Base-by-base conservation (phyloP, 108 stramenopile species). In the Cyclotella cryptica region DNA sequence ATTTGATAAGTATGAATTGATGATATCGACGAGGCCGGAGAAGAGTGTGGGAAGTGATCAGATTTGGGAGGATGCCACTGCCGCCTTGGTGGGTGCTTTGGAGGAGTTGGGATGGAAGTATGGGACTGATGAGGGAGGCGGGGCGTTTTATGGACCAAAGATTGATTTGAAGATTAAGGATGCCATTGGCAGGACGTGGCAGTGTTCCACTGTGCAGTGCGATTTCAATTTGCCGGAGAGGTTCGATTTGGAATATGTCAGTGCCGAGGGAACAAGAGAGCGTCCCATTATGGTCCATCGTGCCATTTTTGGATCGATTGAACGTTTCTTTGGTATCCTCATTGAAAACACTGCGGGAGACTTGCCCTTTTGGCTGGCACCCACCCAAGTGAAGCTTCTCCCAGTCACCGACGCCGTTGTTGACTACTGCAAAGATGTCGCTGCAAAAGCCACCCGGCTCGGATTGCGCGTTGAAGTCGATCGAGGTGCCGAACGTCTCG, bases 61-160 rank as follows among this genome's bases (percentile, higher is more conserved):
- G 41, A 98, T 98, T 72, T 98, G 98, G 98, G 90, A 91, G 28
- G 89, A 84, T 45, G 97, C 97, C 30, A 98, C 97, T 14, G 62
- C 24, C 24, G 97, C 95, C 17, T 79, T 96, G 46, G 78, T 87
- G 70, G 95, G 95, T 17, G 97, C 97, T 15, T 84, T 98, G 49
- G 85, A 96, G 54, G 80, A 82, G 61, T 96, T 98, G 74, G 96
- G 95, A 13, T 98, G 98, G 98, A 81, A 86, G 13, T 98, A 97
- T 67, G 86, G 86, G 28, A 81, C 97, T 28, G 97, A 98, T 80
- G 98, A 98, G 80, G 98, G 97, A 19, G 98, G 97, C 22, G 98
- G 98, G 77, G 98, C 98, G 17, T 98, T 98, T 67, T 98, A 98
- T 69, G 98, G 98, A 3, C 98, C 98, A 51, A 98, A 98, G 84